Conservation (phyloP, 148 eudicot genomes). For the Limonium bicolor region DNA sequence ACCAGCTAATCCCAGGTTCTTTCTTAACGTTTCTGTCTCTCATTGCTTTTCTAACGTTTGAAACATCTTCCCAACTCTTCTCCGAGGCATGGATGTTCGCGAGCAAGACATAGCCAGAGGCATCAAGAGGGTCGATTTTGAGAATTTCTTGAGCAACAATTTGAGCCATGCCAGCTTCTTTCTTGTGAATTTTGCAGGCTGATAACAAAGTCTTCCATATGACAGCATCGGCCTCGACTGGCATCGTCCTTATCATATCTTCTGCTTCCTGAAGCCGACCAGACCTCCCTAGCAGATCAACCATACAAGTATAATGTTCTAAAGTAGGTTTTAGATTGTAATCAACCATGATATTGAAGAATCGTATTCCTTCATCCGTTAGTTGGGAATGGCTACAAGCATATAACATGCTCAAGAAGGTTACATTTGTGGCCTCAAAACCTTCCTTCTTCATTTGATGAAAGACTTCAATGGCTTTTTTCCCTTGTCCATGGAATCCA, state of each 20-base stretch:
- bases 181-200: constrained; percentile 65
- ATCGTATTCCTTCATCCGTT: constrained; percentile 50
- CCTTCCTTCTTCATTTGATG: constrained; percentile 39
- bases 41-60: constrained; percentile 56
- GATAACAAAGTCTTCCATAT: constrained; percentile 82
- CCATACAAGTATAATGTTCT: constrained; percentile 72
- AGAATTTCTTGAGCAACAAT: constrained; percentile 50
- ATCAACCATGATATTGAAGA: constrained; percentile 42
- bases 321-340: constrained; percentile 35
- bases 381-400: constrained; percentile 78
- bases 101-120: constrained; percentile 66
- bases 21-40: constrained; percentile 51
- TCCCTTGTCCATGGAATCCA: constrained; percentile 78
- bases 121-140: constrained; percentile 40
- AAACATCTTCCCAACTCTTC: constrained; percentile 54
- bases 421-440: constrained; percentile 48
- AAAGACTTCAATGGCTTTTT: constrained; percentile 47
- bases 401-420: constrained; percentile 68
- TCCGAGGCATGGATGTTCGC: constrained; percentile 60
- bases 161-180: constrained; percentile 38
- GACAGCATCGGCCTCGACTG: constrained; percentile 45
- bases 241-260: constrained; percentile 57
- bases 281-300: constrained; percentile 65
- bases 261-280: constrained; percentile 68
- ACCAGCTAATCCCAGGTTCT: constrained; percentile 84